Base-by-base conservation (phyloP, 345 rosid species). In the Euclidium syriacum region DNA sequence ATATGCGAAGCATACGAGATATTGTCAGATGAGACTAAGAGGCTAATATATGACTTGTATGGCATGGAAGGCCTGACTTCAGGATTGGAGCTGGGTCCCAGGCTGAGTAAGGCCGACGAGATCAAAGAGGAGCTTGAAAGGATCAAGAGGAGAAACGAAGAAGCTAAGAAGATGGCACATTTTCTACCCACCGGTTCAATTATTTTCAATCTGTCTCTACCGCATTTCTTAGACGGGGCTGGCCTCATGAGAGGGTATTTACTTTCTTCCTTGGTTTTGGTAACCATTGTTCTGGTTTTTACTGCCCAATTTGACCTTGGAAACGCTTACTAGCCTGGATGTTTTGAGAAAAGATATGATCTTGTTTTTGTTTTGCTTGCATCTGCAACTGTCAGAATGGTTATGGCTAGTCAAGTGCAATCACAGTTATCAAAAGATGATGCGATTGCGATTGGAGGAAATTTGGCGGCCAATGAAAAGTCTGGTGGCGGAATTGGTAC, bases 1-100 rank as follows among this genome's bases (percentile, higher is more conserved):
- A 95, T 95, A 62, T 79, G 96, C 58, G 82, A 90, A 83, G 99
- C 98, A 0, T 88, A 88, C 30, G 96, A 95, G 67, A 82, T 95
- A 64, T 67, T 95, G 52, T 77, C 98, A 0, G 89, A 95, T 70
- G 99, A 86, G 76, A 72, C 61, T 61, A 95, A 82, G 70, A 80
- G 98, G 83, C 73, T 74, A 30, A 82, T 88, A 48, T 95, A 95
- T 79, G 96, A 90, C 39, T 78, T 95, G 35, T 90, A 95, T 71
- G 99, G 96, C 16, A 82, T 90, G 95, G 99, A 90, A 79, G 99
- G 96, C 32, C 33, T 95, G 77, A 67, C 41, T 41, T 85, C 94
- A 32, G 96, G 98, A 38, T 62, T 95, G 76, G 98, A 95, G 78
- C 95, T 95, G 57, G 94, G 95, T 47, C 81, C 91, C 6, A 82